Conservation (phyloP, 2,329 filamentous ascomycete species). For the Drechslera avenae region DNA sequence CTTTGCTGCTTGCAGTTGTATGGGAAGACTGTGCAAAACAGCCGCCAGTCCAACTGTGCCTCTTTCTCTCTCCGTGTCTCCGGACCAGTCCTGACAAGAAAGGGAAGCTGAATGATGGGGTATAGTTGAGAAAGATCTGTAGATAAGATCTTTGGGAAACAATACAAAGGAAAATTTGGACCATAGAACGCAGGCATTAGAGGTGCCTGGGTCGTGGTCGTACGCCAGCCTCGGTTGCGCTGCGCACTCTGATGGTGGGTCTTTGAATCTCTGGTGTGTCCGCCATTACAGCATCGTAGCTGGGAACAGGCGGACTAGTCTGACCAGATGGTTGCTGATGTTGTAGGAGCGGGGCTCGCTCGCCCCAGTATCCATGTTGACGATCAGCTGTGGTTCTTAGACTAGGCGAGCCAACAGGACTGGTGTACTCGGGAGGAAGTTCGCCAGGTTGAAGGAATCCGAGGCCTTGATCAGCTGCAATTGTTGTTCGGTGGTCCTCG, state of each 20-base stretch:
- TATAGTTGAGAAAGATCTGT: constrained; percentile 23
- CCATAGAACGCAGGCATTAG: constrained; percentile 18
- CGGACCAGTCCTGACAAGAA: background rate
- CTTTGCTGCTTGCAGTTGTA: too few relatives aligned
- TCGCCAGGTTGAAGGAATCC: constrained; percentile 45
- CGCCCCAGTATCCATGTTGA: constrained; percentile 53
- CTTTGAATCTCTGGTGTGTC: constrained; percentile 54
- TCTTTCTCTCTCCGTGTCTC: background rate
- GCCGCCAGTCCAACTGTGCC: too few relatives aligned
- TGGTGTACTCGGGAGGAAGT: constrained; percentile 58
- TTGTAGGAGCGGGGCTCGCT: constrained; percentile 55
- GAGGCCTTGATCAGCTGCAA: constrained; percentile 36
- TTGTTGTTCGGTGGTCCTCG: constrained; percentile 32
- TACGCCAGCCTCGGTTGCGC: constrained; percentile 28
- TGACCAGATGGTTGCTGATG: constrained; percentile 26
- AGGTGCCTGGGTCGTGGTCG: constrained; percentile 17
- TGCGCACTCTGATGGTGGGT: constrained; percentile 32
- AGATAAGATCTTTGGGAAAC: constrained; percentile 1
- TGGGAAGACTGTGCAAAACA: too few relatives aligned
- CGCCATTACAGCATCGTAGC: constrained; percentile 81
- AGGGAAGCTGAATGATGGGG: constrained; percentile 21
- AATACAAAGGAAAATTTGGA: constrained; percentile 19
- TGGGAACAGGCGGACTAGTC: constrained; percentile 72
- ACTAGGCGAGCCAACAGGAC: constrained; percentile 48
- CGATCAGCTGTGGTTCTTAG: constrained; percentile 61